Evolutionary conservation across 495 filamentous ascomycete genomes (phyloP), one percentile per base, ranked within the genome.

Genomic region (Collariella sp.): DNA sequence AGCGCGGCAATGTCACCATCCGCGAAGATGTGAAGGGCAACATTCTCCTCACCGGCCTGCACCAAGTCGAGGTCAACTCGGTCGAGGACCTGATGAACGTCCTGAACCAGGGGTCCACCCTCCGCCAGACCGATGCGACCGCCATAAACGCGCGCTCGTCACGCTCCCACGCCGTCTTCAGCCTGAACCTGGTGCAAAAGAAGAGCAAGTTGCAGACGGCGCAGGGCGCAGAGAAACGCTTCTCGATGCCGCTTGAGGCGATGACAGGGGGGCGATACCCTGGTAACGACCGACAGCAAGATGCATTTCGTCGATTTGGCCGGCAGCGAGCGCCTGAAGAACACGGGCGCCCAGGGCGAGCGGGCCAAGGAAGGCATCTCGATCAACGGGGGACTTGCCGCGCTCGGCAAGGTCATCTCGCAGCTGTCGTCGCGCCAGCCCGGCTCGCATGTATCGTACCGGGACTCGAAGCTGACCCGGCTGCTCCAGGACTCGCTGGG

Each of bases 221-320:
- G 7, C 71, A 74, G 7, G 70, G 69, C 7, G 65, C 68, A 9
- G 90, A 96, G 59, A 96, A 94, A 76, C 83, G 93, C 56, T 82
- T 89, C 62, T 98, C 93, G 0, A 83, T 94, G 60, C 93, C 93
- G 0, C 67, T 93, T 18, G 93, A 97, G 63, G 81, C 84, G 24
- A 79, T 90, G 74, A 81, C 81, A 15, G 82, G 80, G n/a, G 22
- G 72, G 70, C 29, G 82, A 82, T 22, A 81, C 81, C 51, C 77
- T 73, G 68, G 77, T 99, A 13, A 96, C 87, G 7, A 84, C 95
- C 18, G 94, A 97, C 66, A 97, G 94, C 81, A 99, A 99, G 67
- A 79, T 99, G 54, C 91, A 99, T 65, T 99, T 99, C 60, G 93
- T 99, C 43, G 93, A 99, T 84, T 74, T 99, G 65, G 93, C 93